Conservation (phyloP, 73 alveolate species). For the Paramecium biaurelia region DNA sequence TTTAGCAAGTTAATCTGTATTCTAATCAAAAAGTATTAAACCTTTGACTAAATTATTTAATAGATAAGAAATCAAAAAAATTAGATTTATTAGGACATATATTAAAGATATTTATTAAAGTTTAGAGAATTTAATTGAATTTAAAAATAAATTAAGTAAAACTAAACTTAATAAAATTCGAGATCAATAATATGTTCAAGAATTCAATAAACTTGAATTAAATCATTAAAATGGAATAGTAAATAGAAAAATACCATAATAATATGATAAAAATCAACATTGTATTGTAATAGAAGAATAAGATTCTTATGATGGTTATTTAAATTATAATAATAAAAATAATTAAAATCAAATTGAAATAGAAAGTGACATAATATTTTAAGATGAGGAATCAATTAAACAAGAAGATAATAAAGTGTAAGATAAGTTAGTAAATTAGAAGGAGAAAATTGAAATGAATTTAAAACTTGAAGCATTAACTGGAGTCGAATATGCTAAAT, state of each 20-base stretch:
- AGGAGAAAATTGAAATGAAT: not conserved
- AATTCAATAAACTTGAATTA: not conserved
- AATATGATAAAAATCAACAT: not conserved
- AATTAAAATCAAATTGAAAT: not conserved
- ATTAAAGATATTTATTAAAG: not conserved
- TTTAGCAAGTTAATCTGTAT: not conserved
- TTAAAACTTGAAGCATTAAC: not conserved
- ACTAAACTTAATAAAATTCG: not conserved
- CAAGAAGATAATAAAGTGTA: not conserved
- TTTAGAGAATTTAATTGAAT: not conserved
- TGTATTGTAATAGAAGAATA: not conserved
- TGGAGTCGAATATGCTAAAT: not conserved
- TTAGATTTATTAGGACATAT: not conserved
- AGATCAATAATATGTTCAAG: not conserved
- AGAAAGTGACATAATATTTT: not conserved
- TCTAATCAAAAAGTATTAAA: not conserved
- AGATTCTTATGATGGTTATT: not conserved
- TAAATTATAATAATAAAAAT: not conserved
- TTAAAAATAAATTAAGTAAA: not conserved
- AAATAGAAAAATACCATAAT: not conserved
- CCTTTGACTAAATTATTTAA: not conserved
- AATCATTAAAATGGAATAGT: not conserved
- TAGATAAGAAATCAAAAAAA: not conserved
- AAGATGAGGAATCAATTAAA: not conserved
- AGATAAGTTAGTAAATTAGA: not conserved